These are phyloP conservation scores for Alternaria atra DNA, from an alignment of 2,329 filamentous ascomycete species.

Conservation along the genomic window DNA sequence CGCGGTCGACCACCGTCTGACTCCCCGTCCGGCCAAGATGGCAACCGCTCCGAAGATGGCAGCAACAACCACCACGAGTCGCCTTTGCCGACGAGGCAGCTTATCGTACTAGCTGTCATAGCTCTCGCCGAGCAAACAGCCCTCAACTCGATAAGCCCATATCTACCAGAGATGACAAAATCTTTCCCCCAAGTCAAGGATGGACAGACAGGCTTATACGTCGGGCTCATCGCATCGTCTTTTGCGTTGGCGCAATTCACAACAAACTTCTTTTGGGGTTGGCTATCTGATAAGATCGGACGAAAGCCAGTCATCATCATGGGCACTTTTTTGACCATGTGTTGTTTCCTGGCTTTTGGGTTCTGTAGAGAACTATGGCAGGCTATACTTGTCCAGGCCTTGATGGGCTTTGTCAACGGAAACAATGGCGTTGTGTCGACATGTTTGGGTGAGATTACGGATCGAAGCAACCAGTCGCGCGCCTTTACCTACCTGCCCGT, in stretches of 20 bases:
- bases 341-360: constrained; percentile 85
- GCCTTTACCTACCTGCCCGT: constrained; percentile 95
- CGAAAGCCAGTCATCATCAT: constrained; percentile 83
- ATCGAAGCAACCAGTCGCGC: constrained; percentile 90
- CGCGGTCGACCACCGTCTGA: constrained; percentile 63
- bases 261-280: constrained; percentile 93
- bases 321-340: constrained; percentile 82
- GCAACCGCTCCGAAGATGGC: constrained; percentile 45
- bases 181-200: constrained; percentile 82
- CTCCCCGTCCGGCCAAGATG: constrained; percentile 36
- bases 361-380: constrained; percentile 86
- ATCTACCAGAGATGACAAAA: constrained; percentile 90
- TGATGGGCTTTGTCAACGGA: constrained; percentile 94
- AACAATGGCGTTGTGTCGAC: constrained; percentile 95
- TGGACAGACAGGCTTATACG: constrained; percentile 80
- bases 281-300: constrained; percentile 79
- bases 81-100: constrained; percentile 82
- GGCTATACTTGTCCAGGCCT: constrained; percentile 81
- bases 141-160: constrained; percentile 94
- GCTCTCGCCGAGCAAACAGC: constrained; percentile 95
- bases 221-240: constrained; percentile 86
- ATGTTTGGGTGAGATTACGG: constrained; percentile 92
- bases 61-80: constrained; percentile 63
- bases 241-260: constrained; percentile 93
- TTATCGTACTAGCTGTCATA: constrained; percentile 84